These are phyloP conservation scores for Ganoderma boninense DNA, from an alignment of 1,284 basidiomycete species.

Conservation along the genomic window DNA sequence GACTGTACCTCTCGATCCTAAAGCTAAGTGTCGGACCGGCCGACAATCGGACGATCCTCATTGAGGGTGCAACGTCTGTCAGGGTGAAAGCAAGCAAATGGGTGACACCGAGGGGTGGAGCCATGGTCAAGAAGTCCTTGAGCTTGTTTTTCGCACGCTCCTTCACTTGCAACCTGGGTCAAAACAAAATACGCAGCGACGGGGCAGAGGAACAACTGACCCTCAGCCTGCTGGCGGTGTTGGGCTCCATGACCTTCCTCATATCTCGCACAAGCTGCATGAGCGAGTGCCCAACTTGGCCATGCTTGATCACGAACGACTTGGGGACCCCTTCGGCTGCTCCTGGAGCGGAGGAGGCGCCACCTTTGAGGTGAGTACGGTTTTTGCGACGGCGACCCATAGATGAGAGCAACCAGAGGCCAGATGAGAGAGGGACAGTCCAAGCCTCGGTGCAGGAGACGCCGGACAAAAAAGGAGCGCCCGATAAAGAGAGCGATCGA, in stretches of 20 bases:
- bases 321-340: slow-evolving; percentile 61
- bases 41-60: slow-evolving; percentile 91
- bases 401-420: neutral
- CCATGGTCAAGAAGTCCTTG: slow-evolving; percentile 94
- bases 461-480: neutral
- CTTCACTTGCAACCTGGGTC: slow-evolving; percentile 53
- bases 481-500: neutral
- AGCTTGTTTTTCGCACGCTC: slow-evolving; percentile 94
- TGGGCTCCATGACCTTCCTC: slow-evolving; percentile 97
- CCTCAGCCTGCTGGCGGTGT: slow-evolving; percentile 91
- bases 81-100: slow-evolving; percentile 94
- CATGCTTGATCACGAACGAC: slow-evolving; percentile 94
- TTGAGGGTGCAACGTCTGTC: slow-evolving; percentile 84
- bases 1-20: slow-evolving; percentile 90
- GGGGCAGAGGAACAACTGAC: slow-evolving; percentile 52
- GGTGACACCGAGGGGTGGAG: slow-evolving; percentile 90
- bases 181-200: slow-evolving; percentile 12
- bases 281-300: slow-evolving; percentile 89
- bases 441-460: neutral
- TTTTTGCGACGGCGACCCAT: slow-evolving; percentile 88
- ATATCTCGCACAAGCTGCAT: slow-evolving; percentile 91
- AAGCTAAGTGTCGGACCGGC: slow-evolving; percentile 96
- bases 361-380: slow-evolving; percentile 85
- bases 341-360: slow-evolving; percentile 43
- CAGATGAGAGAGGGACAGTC: neutral